Evolutionary conservation across 2,329 filamentous ascomycete genomes (phyloP), one percentile per base, ranked within the genome.

Genomic region (Cladosporium sp.): DNA sequence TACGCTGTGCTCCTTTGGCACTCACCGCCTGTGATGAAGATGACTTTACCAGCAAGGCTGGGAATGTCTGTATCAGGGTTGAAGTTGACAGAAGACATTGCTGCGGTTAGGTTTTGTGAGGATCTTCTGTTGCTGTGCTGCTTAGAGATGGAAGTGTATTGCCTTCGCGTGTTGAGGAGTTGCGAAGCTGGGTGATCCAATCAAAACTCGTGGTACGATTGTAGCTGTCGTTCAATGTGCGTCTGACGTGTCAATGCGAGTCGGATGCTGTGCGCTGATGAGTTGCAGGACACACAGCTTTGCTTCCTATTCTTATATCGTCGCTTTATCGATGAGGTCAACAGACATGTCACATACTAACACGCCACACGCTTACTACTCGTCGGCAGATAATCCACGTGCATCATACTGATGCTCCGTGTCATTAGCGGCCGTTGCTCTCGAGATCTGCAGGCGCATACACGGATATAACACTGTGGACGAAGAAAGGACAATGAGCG

Each of bases 61-160:
- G 69, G 70, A 37, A 72, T 72, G 48, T 71, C 67, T 9, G 56
- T 63, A 9, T 64, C 59, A 4, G 70, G 68, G 32, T 68, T 60
- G 59, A 68, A 71, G 32, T 24, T 58, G 42, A 15, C 44, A n/a
- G 58, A n/a, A 34, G 54, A 40, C 49, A 54, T 58, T 53, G 36
- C 39, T 53, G 4, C 28, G 10, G 45, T 12, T 35, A 2, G 25
- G 1, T 4, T n/a, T 15, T 20, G 44, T 34, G 25, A 3, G 28
- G 13, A n/a, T n/a, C n/a, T n/a, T n/a, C n/a, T 39, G 36, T 39
- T 12, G 36, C 13, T 20, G 28, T 32, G 45, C 7, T 35, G 44
- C 34, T 13, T 17, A 48, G 45, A 10, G 34, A 19, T 35, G 25
- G 28, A 35, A 35, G 24, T 3, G 6, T 48, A 19, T 19, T 22